These are phyloP conservation scores for Saxophila tyrrhenica DNA, from an alignment of 495 filamentous ascomycete genomes.

Conservation along the genomic window DNA sequence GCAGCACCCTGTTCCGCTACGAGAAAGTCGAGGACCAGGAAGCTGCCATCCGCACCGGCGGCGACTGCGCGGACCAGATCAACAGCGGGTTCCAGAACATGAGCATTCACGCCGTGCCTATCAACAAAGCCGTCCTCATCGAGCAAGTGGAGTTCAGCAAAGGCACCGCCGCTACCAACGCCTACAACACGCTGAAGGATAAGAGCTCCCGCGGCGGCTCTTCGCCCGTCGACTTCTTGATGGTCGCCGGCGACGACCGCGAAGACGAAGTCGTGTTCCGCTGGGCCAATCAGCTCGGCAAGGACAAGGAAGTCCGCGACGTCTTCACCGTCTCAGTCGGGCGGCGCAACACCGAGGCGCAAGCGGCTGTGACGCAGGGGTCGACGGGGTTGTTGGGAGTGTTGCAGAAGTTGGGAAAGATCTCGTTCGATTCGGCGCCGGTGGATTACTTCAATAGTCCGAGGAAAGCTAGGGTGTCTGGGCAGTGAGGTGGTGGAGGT, in stretches of 20 bases:
- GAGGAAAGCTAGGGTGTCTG: not conserved
- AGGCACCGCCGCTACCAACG: conserved; percentile 59
- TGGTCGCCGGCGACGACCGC: conserved; percentile 77
- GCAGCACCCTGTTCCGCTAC: conserved; percentile 80
- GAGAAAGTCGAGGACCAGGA: conserved; percentile 65
- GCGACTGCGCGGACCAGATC: conserved; percentile 81
- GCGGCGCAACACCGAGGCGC: conserved; percentile 74
- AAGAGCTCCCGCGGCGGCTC: conserved; percentile 29
- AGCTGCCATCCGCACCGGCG: conserved; percentile 61
- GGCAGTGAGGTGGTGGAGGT: too few species aligned
- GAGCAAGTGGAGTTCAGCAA: conserved; percentile 77
- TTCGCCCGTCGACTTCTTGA: conserved; percentile 49
- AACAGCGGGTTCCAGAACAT: conserved; percentile 80
- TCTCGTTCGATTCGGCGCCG: conserved; percentile 3
- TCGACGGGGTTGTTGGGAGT: conserved; percentile 58
- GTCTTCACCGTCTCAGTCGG: conserved; percentile 77
- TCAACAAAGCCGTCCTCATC: conserved; percentile 65
- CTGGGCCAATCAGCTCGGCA: conserved; percentile 70
- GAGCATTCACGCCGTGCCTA: conserved; percentile 70
- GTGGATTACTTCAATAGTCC: conserved; percentile 15
- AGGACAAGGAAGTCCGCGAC: conserved; percentile 40
- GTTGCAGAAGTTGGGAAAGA: conserved; percentile 34
- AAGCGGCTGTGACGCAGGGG: conserved; percentile 73
- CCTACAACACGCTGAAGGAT: conserved; percentile 48
- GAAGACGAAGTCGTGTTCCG: conserved; percentile 88